Base-by-base conservation (phyloP, 208 protist species). In the Lotmaria passim region DNA sequence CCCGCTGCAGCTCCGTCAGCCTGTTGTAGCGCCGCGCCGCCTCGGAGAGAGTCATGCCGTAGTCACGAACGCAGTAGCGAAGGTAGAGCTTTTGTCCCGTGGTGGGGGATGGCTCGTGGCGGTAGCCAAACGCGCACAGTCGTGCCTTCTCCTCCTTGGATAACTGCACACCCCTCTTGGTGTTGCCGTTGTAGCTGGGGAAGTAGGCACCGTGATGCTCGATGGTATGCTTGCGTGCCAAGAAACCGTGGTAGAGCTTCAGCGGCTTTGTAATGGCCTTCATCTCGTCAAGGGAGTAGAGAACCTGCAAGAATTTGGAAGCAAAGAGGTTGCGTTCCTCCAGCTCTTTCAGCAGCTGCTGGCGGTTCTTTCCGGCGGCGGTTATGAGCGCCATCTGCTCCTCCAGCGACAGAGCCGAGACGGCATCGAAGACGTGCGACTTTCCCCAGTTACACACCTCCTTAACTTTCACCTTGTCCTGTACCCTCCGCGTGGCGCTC, bases 31-130 rank as follows among this genome's bases (percentile, higher is more conserved):
- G 70, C 24, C 67, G 51, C 39, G 76, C 56, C 12, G 79, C 68
- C 36, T 93, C 81, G 14, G 68, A 64, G 19, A 84, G 72, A 1
- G 48, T 11, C 33, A 93, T 44, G 50, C 91, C 91, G 64, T 96
- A 96, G 64, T 96, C 91, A 0, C 87, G 86, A 14, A 57, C 66
- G 53, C 79, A 89, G 75, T 75, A 93, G 28, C 82, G 80, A 21
- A 79, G 12, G 53, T 81, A 96, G 23, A 94, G 69, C 50, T 91
- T 83, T 7, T 70, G 67, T 6, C 78, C 86, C 7, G 76, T 81
- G 30, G 61, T 58, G 19, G 87, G 81, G 24, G 58, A 39, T 19
- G 55, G 17, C 51, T 87, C 62, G 17, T 61, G 17, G 19, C 55
- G 47, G 10, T 52, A 41, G 44, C 73, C 78, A 69, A 96, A 93